These are phyloP conservation scores for Monilinia fructicola DNA, from an alignment of 2,329 filamentous ascomycete genomes.

Conservation along the genomic window DNA sequence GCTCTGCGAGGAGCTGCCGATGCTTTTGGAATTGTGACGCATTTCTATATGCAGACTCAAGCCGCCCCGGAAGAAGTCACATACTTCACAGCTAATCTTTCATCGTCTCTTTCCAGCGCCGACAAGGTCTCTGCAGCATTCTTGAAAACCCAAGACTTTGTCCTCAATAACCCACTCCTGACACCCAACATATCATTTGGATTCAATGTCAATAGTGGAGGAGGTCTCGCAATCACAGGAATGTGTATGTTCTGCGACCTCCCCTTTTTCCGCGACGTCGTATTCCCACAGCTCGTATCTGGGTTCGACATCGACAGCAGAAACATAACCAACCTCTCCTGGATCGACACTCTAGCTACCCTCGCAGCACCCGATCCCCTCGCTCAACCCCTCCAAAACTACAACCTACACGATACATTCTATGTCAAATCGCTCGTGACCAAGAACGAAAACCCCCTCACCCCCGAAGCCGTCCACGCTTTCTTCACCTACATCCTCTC, in stretches of 20 bases:
- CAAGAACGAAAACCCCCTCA: constrained; percentile 24
- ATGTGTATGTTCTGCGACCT: constrained; percentile 44
- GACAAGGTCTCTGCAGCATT: constrained; percentile 38
- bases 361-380: constrained; percentile 25
- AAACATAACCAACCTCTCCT: constrained; percentile 34
- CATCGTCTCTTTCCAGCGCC: constrained; percentile 28
- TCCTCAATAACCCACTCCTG: constrained; percentile 44
- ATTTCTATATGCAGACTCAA: constrained; percentile 41
- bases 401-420: constrained; percentile 46
- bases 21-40: constrained; percentile 41
- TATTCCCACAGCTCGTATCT: constrained; percentile 44
- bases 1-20: constrained; percentile 41
- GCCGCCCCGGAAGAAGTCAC: constrained; percentile 39
- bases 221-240: constrained; percentile 42
- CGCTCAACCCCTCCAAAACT: constrained; percentile 42
- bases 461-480: constrained; percentile 18
- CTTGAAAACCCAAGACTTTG: constrained; percentile 45
- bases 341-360: constrained; percentile 41
- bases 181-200: constrained; percentile 46
- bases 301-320: constrained; percentile 38
- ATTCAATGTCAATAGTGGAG: constrained; percentile 44
- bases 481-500: constrained; percentile 25
- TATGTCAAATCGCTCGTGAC: constrained; percentile 21
- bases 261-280: constrained; percentile 42
- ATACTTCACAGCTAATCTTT: constrained; percentile 31